These are phyloP conservation scores for Picochlorum costavermella DNA, from an alignment of 139 green algal genomes.

Conservation along the genomic window DNA sequence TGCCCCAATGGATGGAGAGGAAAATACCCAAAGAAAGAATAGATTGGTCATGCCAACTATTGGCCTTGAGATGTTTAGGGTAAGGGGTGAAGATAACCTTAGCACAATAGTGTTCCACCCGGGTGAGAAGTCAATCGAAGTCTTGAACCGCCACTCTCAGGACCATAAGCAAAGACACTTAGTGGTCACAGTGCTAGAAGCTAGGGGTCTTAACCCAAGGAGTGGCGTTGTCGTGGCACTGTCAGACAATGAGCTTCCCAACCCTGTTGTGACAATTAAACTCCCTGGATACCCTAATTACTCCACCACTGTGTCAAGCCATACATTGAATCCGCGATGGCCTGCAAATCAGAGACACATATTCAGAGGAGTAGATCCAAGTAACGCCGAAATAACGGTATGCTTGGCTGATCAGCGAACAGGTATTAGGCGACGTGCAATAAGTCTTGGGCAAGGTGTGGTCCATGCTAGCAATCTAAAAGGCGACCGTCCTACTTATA, in stretches of 20 bases:
- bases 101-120: constrained; percentile 5
- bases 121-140: constrained; percentile 22
- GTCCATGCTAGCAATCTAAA: constrained; percentile 31
- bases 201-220: constrained; percentile 30
- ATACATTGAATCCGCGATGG: constrained; percentile 36
- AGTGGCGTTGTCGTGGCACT: constrained; percentile 46
- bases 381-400: constrained; percentile 23
- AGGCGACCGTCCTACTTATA: constrained; percentile 51
- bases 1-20: neutral
- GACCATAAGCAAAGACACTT: constrained; percentile 35
- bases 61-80: constrained; percentile 17
- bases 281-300: constrained; percentile 11
- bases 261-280: constrained; percentile 31
- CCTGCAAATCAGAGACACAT: constrained; percentile 9
- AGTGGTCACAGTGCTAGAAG: constrained; percentile 39
- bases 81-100: neutral
- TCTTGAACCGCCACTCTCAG: constrained; percentile 30
- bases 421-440: neutral
- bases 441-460: constrained; percentile 23
- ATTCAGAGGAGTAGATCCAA: constrained; percentile 27
- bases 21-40: neutral
- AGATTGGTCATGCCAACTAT: constrained; percentile 1
- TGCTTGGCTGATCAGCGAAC: constrained; percentile 24
- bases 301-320: constrained; percentile 6
- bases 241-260: constrained; percentile 41